Percentiles rank a stretch among this genome's conserved stretches.
phyloP scores from a whole-genome alignment of 805 yeast species.

The Blastobotrys chiropterorum region DNA sequence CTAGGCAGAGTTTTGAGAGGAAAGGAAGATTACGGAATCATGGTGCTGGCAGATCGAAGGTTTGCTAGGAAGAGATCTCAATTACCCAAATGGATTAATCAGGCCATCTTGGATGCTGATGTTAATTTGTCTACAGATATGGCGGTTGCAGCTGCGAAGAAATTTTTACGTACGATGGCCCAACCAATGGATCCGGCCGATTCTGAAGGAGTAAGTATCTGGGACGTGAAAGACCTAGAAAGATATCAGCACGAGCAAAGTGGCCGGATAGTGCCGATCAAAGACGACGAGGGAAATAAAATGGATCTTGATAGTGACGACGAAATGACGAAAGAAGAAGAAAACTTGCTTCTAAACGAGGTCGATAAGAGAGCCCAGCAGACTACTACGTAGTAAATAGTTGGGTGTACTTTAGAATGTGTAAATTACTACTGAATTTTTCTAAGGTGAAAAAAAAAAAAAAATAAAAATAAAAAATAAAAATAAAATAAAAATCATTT shows the following conservation, averaged over 20 bases:
- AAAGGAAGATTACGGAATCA: constrained; percentile 96
- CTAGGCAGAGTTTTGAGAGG: constrained; percentile 96
- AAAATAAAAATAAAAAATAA: too few species aligned
- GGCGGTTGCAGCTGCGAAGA: constrained; percentile 93
- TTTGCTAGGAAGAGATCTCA: constrained; percentile 81
- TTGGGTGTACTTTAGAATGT: not conserved
- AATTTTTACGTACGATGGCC: constrained; percentile 86
- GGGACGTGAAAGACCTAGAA: constrained; percentile 54
- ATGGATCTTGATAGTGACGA: constrained; percentile 4
- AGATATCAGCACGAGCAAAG: constrained; percentile 13
- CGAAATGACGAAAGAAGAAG: constrained; percentile 7
- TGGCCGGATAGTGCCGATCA: not conserved
- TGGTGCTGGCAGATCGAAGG: constrained; percentile 95
- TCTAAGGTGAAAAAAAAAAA: too few species aligned
- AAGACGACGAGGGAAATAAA: not conserved
- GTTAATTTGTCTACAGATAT: constrained; percentile 90
- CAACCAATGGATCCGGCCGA: constrained; percentile 88
- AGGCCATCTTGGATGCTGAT: constrained; percentile 87
- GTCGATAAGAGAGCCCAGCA: not conserved
- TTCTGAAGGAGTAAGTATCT: constrained; percentile 90
- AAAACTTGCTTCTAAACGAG: constrained; percentile 2
- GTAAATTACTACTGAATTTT: too few species aligned
- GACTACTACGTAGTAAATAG: not conserved
- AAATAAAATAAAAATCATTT: too few species aligned
- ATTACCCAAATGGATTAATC: constrained; percentile 95